phyloP scores from a whole-genome alignment of 148 eudicot species.

The Rhododendron henanense region DNA sequence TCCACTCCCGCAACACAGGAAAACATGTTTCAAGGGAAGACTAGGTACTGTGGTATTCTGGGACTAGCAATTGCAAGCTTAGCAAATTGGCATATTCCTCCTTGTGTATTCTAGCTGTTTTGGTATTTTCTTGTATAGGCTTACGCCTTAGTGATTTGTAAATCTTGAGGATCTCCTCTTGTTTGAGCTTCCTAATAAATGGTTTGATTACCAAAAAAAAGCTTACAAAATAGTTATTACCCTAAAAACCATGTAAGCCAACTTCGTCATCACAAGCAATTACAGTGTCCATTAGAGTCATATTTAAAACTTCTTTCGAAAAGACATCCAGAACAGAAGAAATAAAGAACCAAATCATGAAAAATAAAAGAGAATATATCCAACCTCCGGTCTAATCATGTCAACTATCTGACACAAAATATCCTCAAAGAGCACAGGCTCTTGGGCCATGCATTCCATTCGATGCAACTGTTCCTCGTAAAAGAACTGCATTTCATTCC shows the following conservation, averaged over 20 bases:
- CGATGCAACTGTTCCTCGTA: conserved; percentile 98
- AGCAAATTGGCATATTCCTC: not conserved
- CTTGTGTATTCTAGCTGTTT: not conserved
- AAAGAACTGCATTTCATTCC: conserved; percentile 93
- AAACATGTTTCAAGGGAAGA: not conserved
- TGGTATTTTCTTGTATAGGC: no score
- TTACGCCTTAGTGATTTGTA: not conserved
- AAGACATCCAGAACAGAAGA: not conserved
- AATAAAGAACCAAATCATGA: not conserved
- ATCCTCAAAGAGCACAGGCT: conserved; percentile 96
- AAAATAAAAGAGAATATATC: not conserved
- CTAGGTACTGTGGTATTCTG: not conserved
- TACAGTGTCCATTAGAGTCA: not conserved
- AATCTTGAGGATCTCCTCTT: not conserved
- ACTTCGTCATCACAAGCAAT: not conserved
- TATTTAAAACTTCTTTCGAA: conserved; percentile 2
- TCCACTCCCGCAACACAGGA: not conserved
- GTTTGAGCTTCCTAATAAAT: not conserved
- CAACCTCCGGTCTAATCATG: conserved; percentile 90
- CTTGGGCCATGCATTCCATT: conserved; percentile 99
- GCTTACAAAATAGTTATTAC: not conserved
- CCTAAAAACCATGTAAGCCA: not conserved
- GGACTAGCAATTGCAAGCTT: not conserved
- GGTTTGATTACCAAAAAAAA: not conserved
- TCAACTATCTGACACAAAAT: conserved; percentile 95